Evolutionary conservation across 768 basidiomycete species (phyloP).

Genomic region (Boletus fagicola): DNA sequence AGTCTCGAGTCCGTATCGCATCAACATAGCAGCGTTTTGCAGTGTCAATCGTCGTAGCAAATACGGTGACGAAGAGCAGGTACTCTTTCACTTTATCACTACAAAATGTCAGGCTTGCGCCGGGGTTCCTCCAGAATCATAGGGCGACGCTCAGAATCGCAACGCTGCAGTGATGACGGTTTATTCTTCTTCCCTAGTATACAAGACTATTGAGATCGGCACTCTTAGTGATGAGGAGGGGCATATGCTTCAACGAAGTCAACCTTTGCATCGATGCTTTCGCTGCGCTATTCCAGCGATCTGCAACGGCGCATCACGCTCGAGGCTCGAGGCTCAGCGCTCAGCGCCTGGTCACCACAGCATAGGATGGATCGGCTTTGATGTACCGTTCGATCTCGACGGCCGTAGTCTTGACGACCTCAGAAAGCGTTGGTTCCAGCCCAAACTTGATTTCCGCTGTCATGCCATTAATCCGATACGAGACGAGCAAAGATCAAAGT

Average conservation of each 20-base stretch:
- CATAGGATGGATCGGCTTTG: background rate
- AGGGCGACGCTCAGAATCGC: background rate
- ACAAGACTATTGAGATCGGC: background rate
- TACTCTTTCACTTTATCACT: too few relatives aligned
- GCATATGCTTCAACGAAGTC: background rate
- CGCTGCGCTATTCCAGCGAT: background rate
- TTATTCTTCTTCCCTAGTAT: background rate
- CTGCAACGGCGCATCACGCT: background rate
- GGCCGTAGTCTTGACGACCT: background rate
- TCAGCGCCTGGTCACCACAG: background rate
- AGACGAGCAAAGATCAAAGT: background rate
- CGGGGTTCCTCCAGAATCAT: background rate
- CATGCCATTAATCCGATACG: background rate
- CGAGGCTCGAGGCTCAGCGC: background rate
- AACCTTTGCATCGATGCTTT: background rate
- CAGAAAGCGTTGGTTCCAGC: background rate
- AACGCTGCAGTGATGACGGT: background rate
- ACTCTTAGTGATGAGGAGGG: too few relatives aligned
- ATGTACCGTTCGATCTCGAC: background rate
- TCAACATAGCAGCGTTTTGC: too few relatives aligned
- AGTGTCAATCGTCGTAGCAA: too few relatives aligned
- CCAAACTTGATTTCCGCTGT: background rate
- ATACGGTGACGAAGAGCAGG: too few relatives aligned
- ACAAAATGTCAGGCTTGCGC: background rate
- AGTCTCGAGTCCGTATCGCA: too few relatives aligned